Evolutionary conservation across 2,329 filamentous ascomycete species (phyloP).

Genomic region (Calonectria pseudoturangicola): DNA sequence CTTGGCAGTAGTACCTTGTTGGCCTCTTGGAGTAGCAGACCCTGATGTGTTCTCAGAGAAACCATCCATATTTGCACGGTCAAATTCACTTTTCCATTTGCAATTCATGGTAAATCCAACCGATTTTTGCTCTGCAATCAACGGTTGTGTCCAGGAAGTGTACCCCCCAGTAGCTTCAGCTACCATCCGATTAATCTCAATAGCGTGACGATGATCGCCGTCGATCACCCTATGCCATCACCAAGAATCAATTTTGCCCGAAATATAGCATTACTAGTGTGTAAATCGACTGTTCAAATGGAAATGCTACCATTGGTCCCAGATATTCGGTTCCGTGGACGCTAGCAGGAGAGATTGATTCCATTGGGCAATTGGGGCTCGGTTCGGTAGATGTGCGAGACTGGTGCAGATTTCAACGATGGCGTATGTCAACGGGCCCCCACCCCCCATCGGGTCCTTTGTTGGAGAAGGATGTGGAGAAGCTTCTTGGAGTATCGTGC

Average conservation of each 20-base stretch:
- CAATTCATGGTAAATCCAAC: no score
- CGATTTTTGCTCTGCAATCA: no score
- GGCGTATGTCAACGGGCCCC: neutral
- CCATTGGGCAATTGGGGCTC: constrained; percentile 17
- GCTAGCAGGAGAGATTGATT: constrained; percentile 1
- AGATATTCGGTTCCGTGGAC: constrained; percentile 11
- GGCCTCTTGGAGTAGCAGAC: no score
- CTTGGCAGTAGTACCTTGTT: no score
- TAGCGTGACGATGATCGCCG: neutral
- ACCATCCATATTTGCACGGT: no score
- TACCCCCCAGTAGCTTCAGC: neutral
- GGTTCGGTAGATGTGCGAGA: constrained; percentile 20
- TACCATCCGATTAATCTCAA: no score
- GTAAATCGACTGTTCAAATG: neutral
- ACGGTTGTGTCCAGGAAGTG: no score
- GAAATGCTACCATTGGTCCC: neutral
- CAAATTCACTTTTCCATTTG: no score
- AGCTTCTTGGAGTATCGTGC: neutral
- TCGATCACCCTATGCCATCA: neutral
- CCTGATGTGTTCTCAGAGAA: no score
- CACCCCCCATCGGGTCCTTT: neutral
- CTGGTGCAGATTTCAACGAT: neutral
- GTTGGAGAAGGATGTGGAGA: constrained; percentile 17
- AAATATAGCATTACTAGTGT: neutral
- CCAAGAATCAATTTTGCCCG: neutral